Evolutionary conservation across 1,284 basidiomycete genomes (phyloP).

Genomic region (Kwoniella shivajii): DNA sequence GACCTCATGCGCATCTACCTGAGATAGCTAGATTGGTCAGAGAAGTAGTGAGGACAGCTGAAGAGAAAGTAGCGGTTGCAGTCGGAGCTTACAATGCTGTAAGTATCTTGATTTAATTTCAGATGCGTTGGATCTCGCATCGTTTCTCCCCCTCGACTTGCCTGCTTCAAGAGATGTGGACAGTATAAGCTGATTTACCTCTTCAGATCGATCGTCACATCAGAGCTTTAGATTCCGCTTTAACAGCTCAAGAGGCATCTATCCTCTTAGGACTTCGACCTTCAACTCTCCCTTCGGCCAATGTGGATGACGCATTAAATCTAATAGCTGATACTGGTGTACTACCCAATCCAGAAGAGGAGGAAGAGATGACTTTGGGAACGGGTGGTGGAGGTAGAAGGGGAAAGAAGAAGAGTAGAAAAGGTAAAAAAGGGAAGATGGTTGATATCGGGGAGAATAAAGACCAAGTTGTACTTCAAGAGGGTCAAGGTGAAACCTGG

Average conservation of each 20-base stretch:
- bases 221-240: slow-evolving; percentile 57
- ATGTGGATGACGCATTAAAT: slow-evolving; percentile 26
- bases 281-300: slow-evolving; percentile 37
- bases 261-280: slow-evolving; percentile 46
- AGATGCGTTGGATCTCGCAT: too few species aligned
- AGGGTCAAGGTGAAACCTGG: slow-evolving; percentile 9
- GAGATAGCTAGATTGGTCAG: slow-evolving; percentile 45
- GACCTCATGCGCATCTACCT: slow-evolving; percentile 27
- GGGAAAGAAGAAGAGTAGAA: slow-evolving; percentile 18
- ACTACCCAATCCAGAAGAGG: slow-evolving; percentile 15
- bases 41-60: slow-evolving; percentile 53
- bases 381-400: slow-evolving; percentile 25
- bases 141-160: too few species aligned
- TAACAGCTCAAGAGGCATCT: slow-evolving; percentile 48
- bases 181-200: neutral
- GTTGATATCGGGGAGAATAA: slow-evolving; percentile 8
- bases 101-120: slow-evolving; percentile 16
- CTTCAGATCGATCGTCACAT: slow-evolving; percentile 59
- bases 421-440: slow-evolving; percentile 11
- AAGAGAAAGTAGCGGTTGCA: slow-evolving; percentile 59
- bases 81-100: slow-evolving; percentile 57
- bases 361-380: slow-evolving; percentile 30
- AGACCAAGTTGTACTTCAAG: neutral
- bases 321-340: slow-evolving; percentile 7
- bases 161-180: too few species aligned